Evolutionary conservation across 441 rosid species (phyloP).

Genomic region (Raphanus hybrid): DNA sequence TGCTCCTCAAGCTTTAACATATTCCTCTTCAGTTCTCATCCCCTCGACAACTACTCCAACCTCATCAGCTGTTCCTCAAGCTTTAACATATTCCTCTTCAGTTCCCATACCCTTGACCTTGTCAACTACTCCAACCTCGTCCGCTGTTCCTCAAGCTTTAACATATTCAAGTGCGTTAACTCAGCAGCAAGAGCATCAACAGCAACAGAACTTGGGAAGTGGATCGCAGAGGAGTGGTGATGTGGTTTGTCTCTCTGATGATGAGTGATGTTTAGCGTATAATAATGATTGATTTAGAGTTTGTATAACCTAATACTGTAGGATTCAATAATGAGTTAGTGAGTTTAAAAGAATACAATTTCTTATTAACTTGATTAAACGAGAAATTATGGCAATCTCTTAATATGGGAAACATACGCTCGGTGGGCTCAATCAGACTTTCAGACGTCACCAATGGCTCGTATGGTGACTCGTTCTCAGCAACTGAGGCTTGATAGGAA

Average conservation of each 20-base stretch:
- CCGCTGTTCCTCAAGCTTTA: conserved; percentile 34
- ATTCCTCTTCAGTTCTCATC: conserved; percentile 32
- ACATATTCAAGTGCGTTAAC: conserved; percentile 13
- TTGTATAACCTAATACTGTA: background rate
- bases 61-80: conserved; percentile 34
- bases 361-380: too few species aligned
- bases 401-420: too few species aligned
- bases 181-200: conserved; percentile 20
- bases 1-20: conserved; percentile 32
- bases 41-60: conserved; percentile 1
- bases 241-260: conserved; percentile 80
- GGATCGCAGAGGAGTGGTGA: conserved; percentile 39
- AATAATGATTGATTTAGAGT: background rate
- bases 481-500: conserved; percentile 43
- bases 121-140: conserved; percentile 14
- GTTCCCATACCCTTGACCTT: conserved; percentile 27
- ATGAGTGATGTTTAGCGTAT: conserved; percentile 55
- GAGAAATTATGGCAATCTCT: too few species aligned
- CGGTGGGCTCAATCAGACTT: conserved; percentile 38
- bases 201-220: conserved; percentile 29
- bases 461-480: conserved; percentile 67
- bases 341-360: too few species aligned
- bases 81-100: conserved; percentile 35
- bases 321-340: too few species aligned
- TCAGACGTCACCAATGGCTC: conserved; percentile 71